A percentile compares a stretch with the other conserved stretches of the same genome.
phyloP scores from a whole-genome alignment of 2,329 filamentous ascomycete genomes.

The Fusarium albidum region DNA sequence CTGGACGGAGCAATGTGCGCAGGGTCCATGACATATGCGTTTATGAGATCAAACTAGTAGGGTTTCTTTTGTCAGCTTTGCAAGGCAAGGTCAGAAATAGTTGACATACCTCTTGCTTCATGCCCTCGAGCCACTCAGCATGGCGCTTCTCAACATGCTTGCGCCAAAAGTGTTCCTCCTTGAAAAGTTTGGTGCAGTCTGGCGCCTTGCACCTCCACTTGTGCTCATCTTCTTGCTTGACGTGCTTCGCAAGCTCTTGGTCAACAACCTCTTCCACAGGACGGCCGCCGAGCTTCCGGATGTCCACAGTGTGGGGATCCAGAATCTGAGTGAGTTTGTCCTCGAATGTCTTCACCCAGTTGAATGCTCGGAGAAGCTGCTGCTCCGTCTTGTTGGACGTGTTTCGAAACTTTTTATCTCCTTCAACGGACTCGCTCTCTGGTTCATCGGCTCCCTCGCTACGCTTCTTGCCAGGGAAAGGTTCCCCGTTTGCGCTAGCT shows the following conservation, averaged over 20 bases:
- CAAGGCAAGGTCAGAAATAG: neutral
- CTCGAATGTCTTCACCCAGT: conserved; percentile 99
- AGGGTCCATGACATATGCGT: conserved; percentile 92
- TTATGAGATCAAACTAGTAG: conserved; percentile 82
- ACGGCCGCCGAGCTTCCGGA: conserved; percentile 91
- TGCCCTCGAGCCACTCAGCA: conserved; percentile 80
- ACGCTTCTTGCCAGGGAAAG: conserved; percentile 85
- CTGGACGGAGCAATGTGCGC: conserved; percentile 93
- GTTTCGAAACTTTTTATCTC: conserved; percentile 77
- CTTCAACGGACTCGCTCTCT: conserved; percentile 54
- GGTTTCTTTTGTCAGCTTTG: conserved; percentile 27
- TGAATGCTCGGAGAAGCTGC: conserved; percentile 92
- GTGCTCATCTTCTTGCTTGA: conserved; percentile 97
- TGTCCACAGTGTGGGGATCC: conserved; percentile 85
- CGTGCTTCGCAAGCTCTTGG: conserved; percentile 84
- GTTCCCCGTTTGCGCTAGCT: conserved; percentile 82
- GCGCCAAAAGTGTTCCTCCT: conserved; percentile 95
- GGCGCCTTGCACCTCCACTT: conserved; percentile 98
- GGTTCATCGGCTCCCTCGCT: conserved; percentile 70
- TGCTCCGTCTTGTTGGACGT: conserved; percentile 82
- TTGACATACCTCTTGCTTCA: conserved; percentile 83
- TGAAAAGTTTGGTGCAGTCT: conserved; percentile 96
- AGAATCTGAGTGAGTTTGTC: conserved; percentile 94
- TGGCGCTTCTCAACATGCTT: conserved; percentile 99
- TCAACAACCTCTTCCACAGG: conserved; percentile 84